Conservation (phyloP, 2,329 filamentous ascomycete species). For the Chaetomium sp. region DNA sequence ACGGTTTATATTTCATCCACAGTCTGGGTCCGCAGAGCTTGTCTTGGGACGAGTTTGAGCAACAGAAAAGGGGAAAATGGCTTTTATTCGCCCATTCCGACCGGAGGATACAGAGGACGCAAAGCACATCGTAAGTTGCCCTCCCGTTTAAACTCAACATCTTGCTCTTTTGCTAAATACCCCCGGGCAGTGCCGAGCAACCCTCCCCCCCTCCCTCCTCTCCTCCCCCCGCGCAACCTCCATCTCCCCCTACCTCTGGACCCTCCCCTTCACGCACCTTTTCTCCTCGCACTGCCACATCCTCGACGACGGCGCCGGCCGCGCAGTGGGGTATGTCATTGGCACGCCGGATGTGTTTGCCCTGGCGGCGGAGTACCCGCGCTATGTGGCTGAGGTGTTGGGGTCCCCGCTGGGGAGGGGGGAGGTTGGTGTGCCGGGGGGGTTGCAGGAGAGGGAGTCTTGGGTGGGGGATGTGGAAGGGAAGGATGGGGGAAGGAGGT, state of each 20-base stretch:
- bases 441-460: neutral
- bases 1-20: too few relatives aligned
- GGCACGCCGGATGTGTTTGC: constrained; percentile 38
- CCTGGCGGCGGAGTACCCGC: constrained; percentile 33
- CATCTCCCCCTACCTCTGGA: constrained; percentile 45
- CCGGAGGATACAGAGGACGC: constrained; percentile 18
- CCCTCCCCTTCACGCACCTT: constrained; percentile 43
- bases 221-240: constrained; percentile 29
- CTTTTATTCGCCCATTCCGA: constrained; percentile 36
- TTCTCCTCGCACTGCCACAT: constrained; percentile 41
- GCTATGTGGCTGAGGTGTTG: constrained; percentile 35
- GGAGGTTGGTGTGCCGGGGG: constrained; percentile 24
- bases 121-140: constrained; percentile 21
- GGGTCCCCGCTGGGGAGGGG: constrained; percentile 9
- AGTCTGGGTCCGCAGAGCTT: too few relatives aligned
- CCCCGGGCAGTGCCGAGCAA: constrained; percentile 39
- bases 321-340: constrained; percentile 45
- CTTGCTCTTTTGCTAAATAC: neutral
- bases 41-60: neutral
- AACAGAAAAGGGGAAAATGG: constrained; percentile 29
- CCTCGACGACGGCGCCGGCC: constrained; percentile 41
- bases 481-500: constrained; percentile 7
- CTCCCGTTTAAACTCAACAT: neutral
- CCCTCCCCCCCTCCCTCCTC: constrained; percentile 38
- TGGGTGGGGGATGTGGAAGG: constrained; percentile 15